Evolutionary conservation across 352 stramenopile species (phyloP), one percentile per base, ranked within the genome.

Genomic region (Phytophthora kernoviae): DNA sequence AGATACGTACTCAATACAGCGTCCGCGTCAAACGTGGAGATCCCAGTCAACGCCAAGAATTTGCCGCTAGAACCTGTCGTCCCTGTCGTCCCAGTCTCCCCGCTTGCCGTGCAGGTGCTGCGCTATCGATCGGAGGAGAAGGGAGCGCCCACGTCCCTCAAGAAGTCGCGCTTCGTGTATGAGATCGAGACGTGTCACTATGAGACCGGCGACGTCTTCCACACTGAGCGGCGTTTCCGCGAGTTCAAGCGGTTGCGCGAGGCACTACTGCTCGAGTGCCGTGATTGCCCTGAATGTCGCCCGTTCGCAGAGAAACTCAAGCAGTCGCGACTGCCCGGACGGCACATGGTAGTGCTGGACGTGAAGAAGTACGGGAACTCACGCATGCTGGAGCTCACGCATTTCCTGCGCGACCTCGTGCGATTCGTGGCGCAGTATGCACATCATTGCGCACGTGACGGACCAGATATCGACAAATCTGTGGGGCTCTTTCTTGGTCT

Each of bases 141-240:
- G 52, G 54, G 78, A 26, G 42, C 49, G 15, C 21, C 48, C 30
- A 70, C 75, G 26, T 72, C 64, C 5, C 62, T 88, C 55, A 85
- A 84, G 62, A 90, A 83, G 67, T 77, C 62, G 33, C 78, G 75
- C 41, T 90, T 90, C 37, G 79, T 90, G 62, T 90, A 88, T 68
- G 76, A 87, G 58, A 84, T 90, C 56, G 81, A 90, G 71, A 82
- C 81, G 47, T 90, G 78, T 50, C 73, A 88, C 46, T 74, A 84
- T 30, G 47, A 68, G 30, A 86, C 81, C 6, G 78, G 81, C 37
- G 79, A 88, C 24, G 56, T 88, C 33, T 88, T 71, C 62, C 72
- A 59, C 58, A 62, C 62, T 14, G 65, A 87, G 39, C 76, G 81
- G 21, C 69, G 75, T 40, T 90, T 87, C 59, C 77, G 78, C 20